Evolutionary conservation across 495 filamentous ascomycete genomes (phyloP).

Genomic region (Aspergillus steynii): DNA sequence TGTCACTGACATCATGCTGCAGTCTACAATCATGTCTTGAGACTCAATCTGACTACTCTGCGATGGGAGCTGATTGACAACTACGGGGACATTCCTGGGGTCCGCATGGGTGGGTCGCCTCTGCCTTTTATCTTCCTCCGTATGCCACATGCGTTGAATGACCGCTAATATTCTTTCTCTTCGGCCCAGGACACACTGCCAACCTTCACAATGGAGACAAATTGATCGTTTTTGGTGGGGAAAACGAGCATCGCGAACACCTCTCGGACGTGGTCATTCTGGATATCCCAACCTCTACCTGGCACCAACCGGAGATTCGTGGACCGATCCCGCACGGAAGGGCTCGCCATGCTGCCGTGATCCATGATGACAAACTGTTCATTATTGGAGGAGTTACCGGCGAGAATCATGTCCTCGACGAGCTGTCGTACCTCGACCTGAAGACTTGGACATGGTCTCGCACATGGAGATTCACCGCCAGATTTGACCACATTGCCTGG

Average conservation of each 20-base stretch:
- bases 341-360: conserved; percentile 88
- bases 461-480: conserved; percentile 88
- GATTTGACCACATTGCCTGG: conserved; percentile 93
- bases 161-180: neutral
- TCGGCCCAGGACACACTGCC: conserved; percentile 80
- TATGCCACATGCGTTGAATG: conserved; percentile 4
- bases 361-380: conserved; percentile 95
- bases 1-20: neutral
- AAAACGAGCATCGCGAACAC: conserved; percentile 95
- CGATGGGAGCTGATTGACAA: conserved; percentile 97
- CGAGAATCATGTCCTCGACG: conserved; percentile 83
- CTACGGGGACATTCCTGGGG: conserved; percentile 96
- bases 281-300: conserved; percentile 87
- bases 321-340: conserved; percentile 84
- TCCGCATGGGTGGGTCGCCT: conserved; percentile 80
- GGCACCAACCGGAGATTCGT: conserved; percentile 85
- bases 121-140: neutral
- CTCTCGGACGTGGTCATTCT: conserved; percentile 96
- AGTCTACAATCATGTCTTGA: conserved; percentile 98
- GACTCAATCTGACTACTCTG: conserved; percentile 77
- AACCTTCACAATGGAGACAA: conserved; percentile 93
- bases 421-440: conserved; percentile 92
- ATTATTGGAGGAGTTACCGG: conserved; percentile 89
- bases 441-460: conserved; percentile 98
- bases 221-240: conserved; percentile 91